Evolutionary conservation across 164 flowering plant genomes (phyloP).

Genomic region (Chimonanthus salicifolius): DNA sequence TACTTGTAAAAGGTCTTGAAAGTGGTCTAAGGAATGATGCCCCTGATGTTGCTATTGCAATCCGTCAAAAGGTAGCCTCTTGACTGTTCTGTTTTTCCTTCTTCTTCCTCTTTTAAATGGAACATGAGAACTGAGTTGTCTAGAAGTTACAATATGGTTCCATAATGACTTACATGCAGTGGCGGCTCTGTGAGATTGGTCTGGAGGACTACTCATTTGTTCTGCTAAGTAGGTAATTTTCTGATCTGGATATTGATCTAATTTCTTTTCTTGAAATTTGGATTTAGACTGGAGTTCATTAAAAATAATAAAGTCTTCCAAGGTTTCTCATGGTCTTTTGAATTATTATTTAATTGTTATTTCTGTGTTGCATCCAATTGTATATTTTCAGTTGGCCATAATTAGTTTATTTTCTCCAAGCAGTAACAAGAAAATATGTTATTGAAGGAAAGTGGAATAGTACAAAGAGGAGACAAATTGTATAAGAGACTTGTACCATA

Average conservation of each 20-base stretch:
- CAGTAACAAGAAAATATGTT: too few species aligned
- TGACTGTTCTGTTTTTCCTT: not conserved
- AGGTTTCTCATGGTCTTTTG: not conserved
- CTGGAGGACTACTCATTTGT: slow-evolving; percentile 92
- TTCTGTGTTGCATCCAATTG: not conserved
- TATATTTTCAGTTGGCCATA: too few species aligned
- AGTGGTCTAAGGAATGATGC: slow-evolving; percentile 98
- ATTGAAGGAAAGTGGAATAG: too few species aligned
- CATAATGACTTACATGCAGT: slow-evolving; percentile 36
- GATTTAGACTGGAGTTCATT: not conserved
- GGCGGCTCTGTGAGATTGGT: slow-evolving; percentile 98
- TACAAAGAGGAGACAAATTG: too few species aligned
- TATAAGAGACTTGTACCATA: too few species aligned
- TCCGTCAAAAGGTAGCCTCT: slow-evolving; percentile 78
- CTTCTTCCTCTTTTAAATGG: slow-evolving; percentile 1
- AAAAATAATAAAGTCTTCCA: not conserved
- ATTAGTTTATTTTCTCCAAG: too few species aligned
- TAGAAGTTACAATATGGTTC: not conserved
- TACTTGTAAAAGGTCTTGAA: slow-evolving; percentile 72
- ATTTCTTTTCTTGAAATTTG: not conserved
- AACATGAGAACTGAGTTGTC: not conserved
- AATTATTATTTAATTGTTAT: too few species aligned
- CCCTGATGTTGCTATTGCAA: slow-evolving; percentile 89
- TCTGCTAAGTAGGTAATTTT: slow-evolving; percentile 79
- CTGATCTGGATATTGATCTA: not conserved